These are phyloP conservation scores for Spergularia marina DNA, from an alignment of 148 eudicot genomes.

Conservation along the genomic window DNA sequence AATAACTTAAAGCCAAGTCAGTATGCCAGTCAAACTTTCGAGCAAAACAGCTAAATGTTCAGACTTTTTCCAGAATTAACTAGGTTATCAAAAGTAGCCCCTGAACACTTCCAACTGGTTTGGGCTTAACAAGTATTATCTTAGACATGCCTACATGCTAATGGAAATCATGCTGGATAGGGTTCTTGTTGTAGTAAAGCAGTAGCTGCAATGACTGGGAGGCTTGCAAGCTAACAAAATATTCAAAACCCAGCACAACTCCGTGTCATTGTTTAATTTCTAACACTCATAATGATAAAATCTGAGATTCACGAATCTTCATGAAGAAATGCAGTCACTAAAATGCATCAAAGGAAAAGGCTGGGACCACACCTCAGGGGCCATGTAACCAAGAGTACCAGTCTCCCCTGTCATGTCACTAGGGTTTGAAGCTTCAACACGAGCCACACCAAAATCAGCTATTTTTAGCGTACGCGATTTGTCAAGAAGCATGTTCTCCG, in stretches of 20 bases:
- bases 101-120: not conserved
- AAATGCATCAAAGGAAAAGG: not conserved
- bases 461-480: constrained; percentile 86
- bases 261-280: not conserved
- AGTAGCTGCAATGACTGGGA: not conserved
- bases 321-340: not conserved
- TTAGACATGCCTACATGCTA: not conserved
- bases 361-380: constrained; percentile 70
- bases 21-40: not conserved
- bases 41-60: not conserved
- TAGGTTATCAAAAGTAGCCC: no score
- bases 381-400: constrained; percentile 98
- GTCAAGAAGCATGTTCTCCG: constrained; percentile 95
- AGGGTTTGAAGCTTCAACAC: constrained; percentile 98
- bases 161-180: not conserved
- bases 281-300: not conserved
- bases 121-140: not conserved
- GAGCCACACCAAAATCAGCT: constrained; percentile 99
- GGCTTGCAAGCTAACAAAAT: not conserved
- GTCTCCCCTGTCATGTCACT: constrained; percentile 99
- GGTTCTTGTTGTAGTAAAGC: not conserved
- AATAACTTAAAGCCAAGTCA: not conserved
- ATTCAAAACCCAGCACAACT: not conserved
- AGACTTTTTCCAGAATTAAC: not conserved
- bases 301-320: not conserved